Conservation (phyloP, 2,329 filamentous ascomycete genomes). For the Colletotrichum tamarilloi region DNA sequence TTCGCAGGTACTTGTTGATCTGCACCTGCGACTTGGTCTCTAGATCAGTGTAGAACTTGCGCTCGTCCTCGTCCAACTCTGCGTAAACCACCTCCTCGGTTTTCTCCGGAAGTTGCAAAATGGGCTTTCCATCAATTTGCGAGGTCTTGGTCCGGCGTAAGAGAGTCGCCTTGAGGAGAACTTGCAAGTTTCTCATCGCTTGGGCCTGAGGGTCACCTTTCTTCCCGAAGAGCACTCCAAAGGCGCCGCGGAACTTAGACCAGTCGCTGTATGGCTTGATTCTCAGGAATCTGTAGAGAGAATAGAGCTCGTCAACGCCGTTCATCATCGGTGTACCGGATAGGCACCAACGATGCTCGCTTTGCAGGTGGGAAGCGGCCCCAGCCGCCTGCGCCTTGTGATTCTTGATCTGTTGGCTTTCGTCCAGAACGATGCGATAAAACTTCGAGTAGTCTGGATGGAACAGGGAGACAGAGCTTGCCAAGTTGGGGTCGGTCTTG, state of each 20-base stretch:
- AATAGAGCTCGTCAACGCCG: slow-evolving; percentile 79
- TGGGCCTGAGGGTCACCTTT: slow-evolving; percentile 63
- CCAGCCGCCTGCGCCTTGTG: slow-evolving; percentile 66
- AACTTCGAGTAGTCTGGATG: slow-evolving; percentile 69
- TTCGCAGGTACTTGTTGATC: slow-evolving; percentile 82
- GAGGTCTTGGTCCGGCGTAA: slow-evolving; percentile 86
- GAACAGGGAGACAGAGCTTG: slow-evolving; percentile 65
- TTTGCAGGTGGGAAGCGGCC: slow-evolving; percentile 61
- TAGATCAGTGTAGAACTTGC: slow-evolving; percentile 72
- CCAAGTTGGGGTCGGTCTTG: slow-evolving; percentile 49
- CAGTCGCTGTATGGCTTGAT: slow-evolving; percentile 80
- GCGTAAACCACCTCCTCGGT: slow-evolving; percentile 71
- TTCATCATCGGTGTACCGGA: slow-evolving; percentile 94
- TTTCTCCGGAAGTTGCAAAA: slow-evolving; percentile 75
- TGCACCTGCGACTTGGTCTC: slow-evolving; percentile 74
- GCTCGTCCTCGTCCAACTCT: slow-evolving; percentile 74
- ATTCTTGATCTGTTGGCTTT: slow-evolving; percentile 87
- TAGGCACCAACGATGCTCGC: slow-evolving; percentile 77
- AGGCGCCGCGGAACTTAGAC: slow-evolving; percentile 67
- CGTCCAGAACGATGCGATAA: slow-evolving; percentile 80
- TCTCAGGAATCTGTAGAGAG: slow-evolving; percentile 79
- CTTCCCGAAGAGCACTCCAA: slow-evolving; percentile 52
- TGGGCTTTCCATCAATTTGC: slow-evolving; percentile 81
- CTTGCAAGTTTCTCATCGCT: slow-evolving; percentile 79
- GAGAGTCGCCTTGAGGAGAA: slow-evolving; percentile 82